Base-by-base conservation (phyloP, 441 rosid genomes). In the Populus trichocarpa region DNA sequence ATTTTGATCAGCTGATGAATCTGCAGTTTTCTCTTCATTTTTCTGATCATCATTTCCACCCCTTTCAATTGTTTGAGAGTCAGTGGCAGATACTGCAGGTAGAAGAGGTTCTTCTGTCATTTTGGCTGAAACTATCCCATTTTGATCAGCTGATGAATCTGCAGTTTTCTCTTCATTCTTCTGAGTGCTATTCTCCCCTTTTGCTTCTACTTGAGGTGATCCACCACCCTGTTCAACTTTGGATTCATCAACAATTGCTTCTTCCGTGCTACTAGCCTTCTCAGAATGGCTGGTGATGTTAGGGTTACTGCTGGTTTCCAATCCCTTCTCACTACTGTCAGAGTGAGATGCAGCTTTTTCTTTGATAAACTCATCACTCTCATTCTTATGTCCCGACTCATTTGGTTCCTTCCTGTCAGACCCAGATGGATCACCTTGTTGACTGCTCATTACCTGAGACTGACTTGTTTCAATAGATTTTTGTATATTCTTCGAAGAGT, bases 141-240 rank as follows among this genome's bases (percentile, higher is more conserved):
- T 80, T 82, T 86, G 90, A 75, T 93, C 92, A 63, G 83, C 69
- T 57, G 85, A 73, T 85, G 89, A 81, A 77, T 84, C 89, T 69
- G 68, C 12, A 63, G 65, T 75, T 70, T 83, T 85, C 82, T 86
- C 97, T 80, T 84, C 91, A 78, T 72, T 86, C 78, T 30, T 86
- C 71, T 33, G 83, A 73, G 77, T 63, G 73, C 46, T 83, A 40
- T 36, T 77, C 68, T 87, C 93, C 75, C 78, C 89, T 74, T 81
- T 86, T 38, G 53, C 76, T 82, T 86, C 91, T 77, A 70, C 69
- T 65, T 74, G 86, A 80, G 87, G 80, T 82, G 57, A 50, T 78
- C 75, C 84, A 81, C 35, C 84, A 85, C 79, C 86, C 79, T 78
- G 84, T 73, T 89, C 89, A 68, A 77, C 85, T 79, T 84, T 86